Evolutionary conservation across 371 early-diverging fungal genomes (phyloP).

Genomic region (Circinella minor): DNA sequence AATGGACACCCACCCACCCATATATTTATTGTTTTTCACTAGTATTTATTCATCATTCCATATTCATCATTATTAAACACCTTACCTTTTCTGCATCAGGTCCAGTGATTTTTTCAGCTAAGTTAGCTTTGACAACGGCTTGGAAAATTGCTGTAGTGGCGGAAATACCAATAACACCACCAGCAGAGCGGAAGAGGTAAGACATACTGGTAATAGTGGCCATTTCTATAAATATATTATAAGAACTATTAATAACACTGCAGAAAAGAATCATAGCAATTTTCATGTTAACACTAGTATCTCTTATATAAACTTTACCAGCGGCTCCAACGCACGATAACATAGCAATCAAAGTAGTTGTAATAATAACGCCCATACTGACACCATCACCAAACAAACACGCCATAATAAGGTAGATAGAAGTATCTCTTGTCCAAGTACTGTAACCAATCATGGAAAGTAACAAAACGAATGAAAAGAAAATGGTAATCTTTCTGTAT

Average conservation of each 20-base stretch:
- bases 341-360: slow-evolving; percentile 53
- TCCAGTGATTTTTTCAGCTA: slow-evolving; percentile 38
- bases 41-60: too few species aligned
- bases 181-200: slow-evolving; percentile 51
- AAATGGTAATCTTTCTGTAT: slow-evolving; percentile 34
- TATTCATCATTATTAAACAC: too few species aligned
- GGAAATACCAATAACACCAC: slow-evolving; percentile 50
- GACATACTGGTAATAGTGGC: slow-evolving; percentile 55
- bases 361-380: slow-evolving; percentile 46
- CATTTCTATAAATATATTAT: slow-evolving; percentile 37
- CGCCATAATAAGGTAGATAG: slow-evolving; percentile 23
- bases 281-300: too few species aligned
- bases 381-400: slow-evolving; percentile 47
- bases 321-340: slow-evolving; percentile 44
- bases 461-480: slow-evolving; percentile 20
- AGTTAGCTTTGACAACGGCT: slow-evolving; percentile 33
- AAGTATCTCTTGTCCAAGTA: slow-evolving; percentile 25
- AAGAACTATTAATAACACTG: background rate
- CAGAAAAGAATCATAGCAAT: too few species aligned
- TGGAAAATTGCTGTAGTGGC: slow-evolving; percentile 47
- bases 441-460: slow-evolving; percentile 32
- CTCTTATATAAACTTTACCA: slow-evolving; percentile 23
- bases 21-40: too few species aligned
- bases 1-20: too few species aligned
- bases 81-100: slow-evolving; percentile 30